Base-by-base conservation (phyloP, 2,329 filamentous ascomycete genomes). In the Cercospora beticola region DNA sequence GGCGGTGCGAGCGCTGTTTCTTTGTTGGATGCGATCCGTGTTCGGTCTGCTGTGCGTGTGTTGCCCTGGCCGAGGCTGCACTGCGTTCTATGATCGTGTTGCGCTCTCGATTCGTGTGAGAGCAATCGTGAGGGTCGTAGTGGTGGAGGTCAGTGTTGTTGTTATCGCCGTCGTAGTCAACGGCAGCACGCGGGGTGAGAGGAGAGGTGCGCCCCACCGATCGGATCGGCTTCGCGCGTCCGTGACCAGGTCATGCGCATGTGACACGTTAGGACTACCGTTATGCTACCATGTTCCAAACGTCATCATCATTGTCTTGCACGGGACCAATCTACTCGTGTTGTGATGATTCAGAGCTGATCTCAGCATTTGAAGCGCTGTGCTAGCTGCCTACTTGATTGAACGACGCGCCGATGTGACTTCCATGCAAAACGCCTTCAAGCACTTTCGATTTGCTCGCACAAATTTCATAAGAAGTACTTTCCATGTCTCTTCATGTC, bases 381-480 rank as follows among this genome's bases (percentile, higher is more conserved):
- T 33, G 49, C 62, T 64, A 64, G 62, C 62, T 64, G 52, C 54
- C 54, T 58, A 58, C 26, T 58, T 30, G 46, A 60, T 14, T 30
- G 36, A 28, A n/a, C 59, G 16, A 18, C 36, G 16, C 31, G 23
- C 31, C 23, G 36, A 21, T 36, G 33, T 30, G 26, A 58, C 26
- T 58, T 30, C 26, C 49, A 30, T 40, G 23, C 31, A 46, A 21
- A 56, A 30, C 43, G 43, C 62, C 16, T 40, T 12, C 30, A 57
- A 64, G 52, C 49, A 58, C 31, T 64, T 62, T 57, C 31, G 18
- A 26, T 40, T 23, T 16, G 46, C 31, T 23, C 30, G 30, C 49
- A 56, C 62, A 31, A 36, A 58, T 58, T 9, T n/a, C 52, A 16
- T 58, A 18, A 64, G 21, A 43, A 64, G 62, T 30, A 64, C 49